Evolutionary conservation across 768 basidiomycete genomes (phyloP).

Genomic region (Sistotremastrum niveocremeum): DNA sequence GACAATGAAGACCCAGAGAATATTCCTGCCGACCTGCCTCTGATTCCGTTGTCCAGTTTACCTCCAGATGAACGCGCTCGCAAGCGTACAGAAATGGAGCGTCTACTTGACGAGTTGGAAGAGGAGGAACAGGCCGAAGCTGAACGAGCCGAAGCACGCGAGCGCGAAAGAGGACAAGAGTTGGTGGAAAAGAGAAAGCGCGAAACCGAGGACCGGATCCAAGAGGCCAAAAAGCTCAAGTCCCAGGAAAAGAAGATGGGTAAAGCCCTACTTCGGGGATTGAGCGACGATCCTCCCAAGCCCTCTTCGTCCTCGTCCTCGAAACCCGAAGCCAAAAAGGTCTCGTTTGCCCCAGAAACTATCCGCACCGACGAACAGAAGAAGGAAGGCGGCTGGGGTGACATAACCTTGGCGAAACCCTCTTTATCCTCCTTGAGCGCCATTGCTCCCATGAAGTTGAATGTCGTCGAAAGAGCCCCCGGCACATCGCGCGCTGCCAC

Average conservation of each 20-base stretch:
- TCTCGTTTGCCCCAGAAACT: constrained; percentile 44
- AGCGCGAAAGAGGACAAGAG: constrained; percentile 30
- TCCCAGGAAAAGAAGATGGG: constrained; percentile 64
- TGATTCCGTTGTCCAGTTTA: constrained; percentile 34
- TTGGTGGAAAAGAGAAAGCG: constrained; percentile 38
- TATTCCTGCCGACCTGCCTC: constrained; percentile 28
- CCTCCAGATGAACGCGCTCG: constrained; percentile 33
- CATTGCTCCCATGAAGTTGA: constrained; percentile 45
- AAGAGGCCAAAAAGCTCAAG: constrained; percentile 24
- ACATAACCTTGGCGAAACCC: constrained; percentile 38
- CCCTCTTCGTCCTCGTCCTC: background rate
- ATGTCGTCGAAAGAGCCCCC: constrained; percentile 54
- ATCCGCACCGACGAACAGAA: constrained; percentile 3
- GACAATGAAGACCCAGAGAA: constrained; percentile 9
- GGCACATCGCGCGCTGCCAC: constrained; percentile 11
- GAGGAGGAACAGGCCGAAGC: constrained; percentile 47
- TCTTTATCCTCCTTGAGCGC: constrained; percentile 15
- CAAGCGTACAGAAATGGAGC: constrained; percentile 43
- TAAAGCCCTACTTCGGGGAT: constrained; percentile 39
- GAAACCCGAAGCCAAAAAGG: constrained; percentile 41
- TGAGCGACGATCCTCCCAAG: no score
- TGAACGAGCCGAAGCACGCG: constrained; percentile 25
- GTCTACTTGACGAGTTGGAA: constrained; percentile 55
- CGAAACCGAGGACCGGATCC: constrained; percentile 28
- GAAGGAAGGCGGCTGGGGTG: constrained; percentile 31